Base-by-base conservation (phyloP, 768 basidiomycete genomes). In the Butyriboletus loyo region DNA sequence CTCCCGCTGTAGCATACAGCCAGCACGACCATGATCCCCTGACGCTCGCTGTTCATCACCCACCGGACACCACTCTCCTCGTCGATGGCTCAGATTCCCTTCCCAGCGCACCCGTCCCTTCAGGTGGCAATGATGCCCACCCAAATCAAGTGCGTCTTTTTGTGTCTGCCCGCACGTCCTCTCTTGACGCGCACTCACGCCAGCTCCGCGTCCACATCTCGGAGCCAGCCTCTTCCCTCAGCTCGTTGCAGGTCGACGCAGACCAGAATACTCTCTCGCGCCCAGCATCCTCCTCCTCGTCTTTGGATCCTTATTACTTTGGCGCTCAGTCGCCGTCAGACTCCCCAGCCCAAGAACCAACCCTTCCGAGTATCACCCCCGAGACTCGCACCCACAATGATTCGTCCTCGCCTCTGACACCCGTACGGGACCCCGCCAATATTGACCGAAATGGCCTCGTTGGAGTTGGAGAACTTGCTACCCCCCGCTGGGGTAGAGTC, bases 391-490 rank as follows among this genome's bases (percentile, higher is more conserved):
- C 68, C 28, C 57, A 70, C 36, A 67, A 68, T 44, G 82, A 85
- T 56, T 84, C 86, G 17, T 74, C 82, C 21, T 36, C 88, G 0
- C 91, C 91, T 1, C 72, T 82, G n/a, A 69, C 90, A 0, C 91
- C 91, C 9, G 85, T 79, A 31, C 79, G 82, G 53, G 86, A 92
- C 72, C 87, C 89, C 21, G 83, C 89, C 21, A 68, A 74, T 59
- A 92, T 93, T 55, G 94, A 98, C 73, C 80, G 97, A 52, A 80
- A 84, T 17, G 88, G 85, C 34, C 83, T 98, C 36, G 84, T 98
- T 48, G 97, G 97, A 24, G 89, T 98, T 6, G 97, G 97, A 34
- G 97, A 99, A 72, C 82, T 98, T 30, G 77, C 93, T 19, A 99
- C 97, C n/a, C 97, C 97, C 43, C 82, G 94, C 55, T 99, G 94